These are phyloP conservation scores for Scenedesmus sp. DNA, from an alignment of 163 green algal species.

Conservation along the genomic window DNA sequence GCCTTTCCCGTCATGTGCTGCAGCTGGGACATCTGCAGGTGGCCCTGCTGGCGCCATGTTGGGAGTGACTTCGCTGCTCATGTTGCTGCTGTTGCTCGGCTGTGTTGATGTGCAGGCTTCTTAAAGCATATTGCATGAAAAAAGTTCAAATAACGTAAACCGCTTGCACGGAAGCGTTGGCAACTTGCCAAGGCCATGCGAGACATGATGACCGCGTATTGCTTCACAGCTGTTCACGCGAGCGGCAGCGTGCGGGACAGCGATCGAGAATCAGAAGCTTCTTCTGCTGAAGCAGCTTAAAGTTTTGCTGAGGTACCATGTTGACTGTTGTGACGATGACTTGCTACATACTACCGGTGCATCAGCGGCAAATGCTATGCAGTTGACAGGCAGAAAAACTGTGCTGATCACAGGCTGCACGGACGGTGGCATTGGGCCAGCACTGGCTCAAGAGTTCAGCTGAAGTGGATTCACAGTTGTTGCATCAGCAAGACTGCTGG, in stretches of 20 bases:
- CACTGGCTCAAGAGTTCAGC: neutral
- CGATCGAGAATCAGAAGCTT: too few species aligned
- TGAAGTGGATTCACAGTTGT: neutral
- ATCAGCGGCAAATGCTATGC: neutral
- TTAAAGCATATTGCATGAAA: too few species aligned
- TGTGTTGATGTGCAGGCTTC: too few species aligned
- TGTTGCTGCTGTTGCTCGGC: neutral
- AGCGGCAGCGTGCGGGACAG: neutral
- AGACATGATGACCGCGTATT: slow-evolving; percentile 1
- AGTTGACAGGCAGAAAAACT: neutral
- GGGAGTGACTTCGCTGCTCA: neutral
- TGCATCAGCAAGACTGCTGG: neutral
- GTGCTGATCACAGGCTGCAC: neutral
- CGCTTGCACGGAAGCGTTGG: neutral
- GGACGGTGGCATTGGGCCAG: neutral
- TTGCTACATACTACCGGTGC: neutral
- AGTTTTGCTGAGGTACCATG: too few species aligned
- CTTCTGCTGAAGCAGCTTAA: too few species aligned
- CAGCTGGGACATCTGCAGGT: neutral
- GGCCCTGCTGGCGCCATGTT: neutral
- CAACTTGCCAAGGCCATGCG: neutral
- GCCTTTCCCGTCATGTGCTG: neutral
- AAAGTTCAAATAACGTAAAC: too few species aligned
- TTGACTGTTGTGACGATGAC: too few species aligned
- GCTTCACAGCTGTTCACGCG: neutral